Conservation (phyloP, 179 eudicot genomes). For the Spinacia oleracea region DNA sequence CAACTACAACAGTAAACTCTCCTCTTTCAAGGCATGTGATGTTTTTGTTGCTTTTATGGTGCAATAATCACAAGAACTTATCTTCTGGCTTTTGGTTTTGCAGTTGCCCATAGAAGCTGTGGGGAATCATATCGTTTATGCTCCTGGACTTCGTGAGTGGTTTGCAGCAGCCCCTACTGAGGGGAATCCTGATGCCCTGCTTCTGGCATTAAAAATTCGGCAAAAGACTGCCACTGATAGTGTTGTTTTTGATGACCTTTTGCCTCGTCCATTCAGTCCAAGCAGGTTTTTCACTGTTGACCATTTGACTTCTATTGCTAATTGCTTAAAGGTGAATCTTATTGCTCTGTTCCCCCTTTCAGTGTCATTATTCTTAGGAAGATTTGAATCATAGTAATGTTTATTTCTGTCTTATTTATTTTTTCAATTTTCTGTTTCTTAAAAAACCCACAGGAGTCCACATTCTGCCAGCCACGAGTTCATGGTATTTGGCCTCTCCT, state of each 20-base stretch:
- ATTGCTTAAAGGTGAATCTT: conserved; percentile 70
- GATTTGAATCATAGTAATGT: not conserved
- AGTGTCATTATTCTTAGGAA: too few relatives aligned
- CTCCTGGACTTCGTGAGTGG: conserved; percentile 78
- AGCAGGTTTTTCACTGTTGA: conserved; percentile 57
- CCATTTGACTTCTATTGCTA: conserved; percentile 56
- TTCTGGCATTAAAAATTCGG: conserved; percentile 66
- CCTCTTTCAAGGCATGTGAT: not conserved
- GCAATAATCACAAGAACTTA: not conserved
- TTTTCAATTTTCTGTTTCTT: not conserved
- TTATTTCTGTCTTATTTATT: not conserved
- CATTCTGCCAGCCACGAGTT: conserved; percentile 93
- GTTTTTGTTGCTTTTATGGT: conserved; percentile 8
- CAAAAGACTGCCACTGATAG: conserved; percentile 57
- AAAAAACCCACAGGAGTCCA: conserved; percentile 63
- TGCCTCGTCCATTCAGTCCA: conserved; percentile 73
- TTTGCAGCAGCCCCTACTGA: conserved; percentile 65
- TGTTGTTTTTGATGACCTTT: conserved; percentile 53
- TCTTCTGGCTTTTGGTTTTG: conserved; percentile 19
- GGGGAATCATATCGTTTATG: conserved; percentile 58
- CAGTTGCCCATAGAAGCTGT: conserved; percentile 79
- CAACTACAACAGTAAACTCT: not conserved
- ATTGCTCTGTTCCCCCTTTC: not conserved
- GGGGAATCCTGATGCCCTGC: conserved; percentile 95
- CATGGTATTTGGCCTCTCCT: conserved; percentile 86